Percentiles rank a stretch among this genome's conserved stretches.
These are phyloP conservation scores for Forsythia suspensa DNA, from an alignment of 257 asterid genomes.

Conservation along the genomic window DNA sequence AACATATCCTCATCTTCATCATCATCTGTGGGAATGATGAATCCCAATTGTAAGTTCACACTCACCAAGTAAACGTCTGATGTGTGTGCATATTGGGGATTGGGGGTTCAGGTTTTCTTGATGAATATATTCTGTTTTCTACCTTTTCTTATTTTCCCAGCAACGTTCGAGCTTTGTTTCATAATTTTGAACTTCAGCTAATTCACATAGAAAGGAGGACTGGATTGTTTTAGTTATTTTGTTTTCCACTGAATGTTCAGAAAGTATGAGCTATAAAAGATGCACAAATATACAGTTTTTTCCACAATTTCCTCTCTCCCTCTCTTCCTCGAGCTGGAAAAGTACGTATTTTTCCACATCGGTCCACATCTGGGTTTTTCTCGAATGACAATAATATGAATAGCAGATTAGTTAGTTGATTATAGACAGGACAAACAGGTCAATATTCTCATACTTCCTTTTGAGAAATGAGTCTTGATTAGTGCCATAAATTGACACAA, in stretches of 20 bases:
- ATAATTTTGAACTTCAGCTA: background rate
- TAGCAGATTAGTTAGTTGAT: background rate
- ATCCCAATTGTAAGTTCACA: constrained; percentile 42
- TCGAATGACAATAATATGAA: background rate
- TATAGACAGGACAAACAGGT: background rate
- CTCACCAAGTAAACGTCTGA: constrained; percentile 21
- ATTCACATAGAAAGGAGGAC: background rate
- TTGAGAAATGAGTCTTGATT: background rate
- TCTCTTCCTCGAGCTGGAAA: background rate
- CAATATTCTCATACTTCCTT: background rate
- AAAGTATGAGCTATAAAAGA: background rate
- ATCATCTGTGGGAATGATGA: constrained; percentile 47
- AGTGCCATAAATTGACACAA: background rate
- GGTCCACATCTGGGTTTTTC: background rate
- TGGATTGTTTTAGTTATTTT: background rate
- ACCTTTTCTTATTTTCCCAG: background rate
- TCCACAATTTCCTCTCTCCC: background rate
- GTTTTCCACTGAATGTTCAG: background rate
- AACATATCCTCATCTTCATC: constrained; percentile 60
- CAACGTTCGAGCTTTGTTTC: background rate
- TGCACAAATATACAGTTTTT: background rate
- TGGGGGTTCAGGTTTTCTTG: background rate
- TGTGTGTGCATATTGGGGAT: background rate
- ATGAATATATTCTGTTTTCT: background rate
- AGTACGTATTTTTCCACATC: background rate